Evolutionary conservation across 768 basidiomycete species (phyloP).

Genomic region (Porphyrellus cyaneotinctus): DNA sequence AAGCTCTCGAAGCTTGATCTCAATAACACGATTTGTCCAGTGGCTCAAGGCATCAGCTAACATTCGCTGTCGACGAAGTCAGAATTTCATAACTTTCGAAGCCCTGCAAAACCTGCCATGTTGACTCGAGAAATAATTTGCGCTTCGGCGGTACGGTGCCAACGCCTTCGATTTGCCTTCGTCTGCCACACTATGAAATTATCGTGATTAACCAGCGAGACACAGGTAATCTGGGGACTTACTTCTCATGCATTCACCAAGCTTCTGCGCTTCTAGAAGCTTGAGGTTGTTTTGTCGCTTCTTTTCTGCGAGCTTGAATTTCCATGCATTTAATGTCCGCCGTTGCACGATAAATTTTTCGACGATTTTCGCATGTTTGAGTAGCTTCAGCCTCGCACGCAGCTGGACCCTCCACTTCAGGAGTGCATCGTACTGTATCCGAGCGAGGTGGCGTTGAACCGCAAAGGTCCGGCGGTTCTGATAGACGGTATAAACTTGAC

Average conservation of each 20-base stretch:
- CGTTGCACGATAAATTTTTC: constrained; percentile 49
- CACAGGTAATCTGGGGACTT: constrained; percentile 22
- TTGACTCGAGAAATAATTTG: constrained; percentile 37
- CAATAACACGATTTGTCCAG: constrained; percentile 75
- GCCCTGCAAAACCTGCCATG: constrained; percentile 33
- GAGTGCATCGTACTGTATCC: constrained; percentile 42
- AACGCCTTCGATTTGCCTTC: constrained; percentile 35
- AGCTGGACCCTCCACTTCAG: constrained; percentile 55
- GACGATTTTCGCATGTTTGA: constrained; percentile 52
- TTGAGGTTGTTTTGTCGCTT: constrained; percentile 43
- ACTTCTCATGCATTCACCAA: constrained; percentile 27
- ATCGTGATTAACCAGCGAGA: constrained; percentile 4
- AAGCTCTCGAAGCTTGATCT: constrained; percentile 69
- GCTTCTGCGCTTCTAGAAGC: constrained; percentile 38
- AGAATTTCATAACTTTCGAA: background rate
- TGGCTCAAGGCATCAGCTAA: constrained; percentile 42
- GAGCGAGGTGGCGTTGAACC: constrained; percentile 34
- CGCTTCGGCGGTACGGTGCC: constrained; percentile 42
- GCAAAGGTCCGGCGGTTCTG: constrained; percentile 48
- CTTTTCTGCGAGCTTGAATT: constrained; percentile 40
- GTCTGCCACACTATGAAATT: constrained; percentile 45
- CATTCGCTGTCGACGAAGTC: constrained; percentile 42
- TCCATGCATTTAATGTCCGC: constrained; percentile 48
- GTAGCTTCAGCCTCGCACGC: constrained; percentile 44
- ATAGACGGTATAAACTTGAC: constrained; percentile 37